A percentile compares a stretch with the other conserved stretches of the same genome.
phyloP scores from a whole-genome alignment of 1,139 yeast species.

The Taphrina pruni region DNA sequence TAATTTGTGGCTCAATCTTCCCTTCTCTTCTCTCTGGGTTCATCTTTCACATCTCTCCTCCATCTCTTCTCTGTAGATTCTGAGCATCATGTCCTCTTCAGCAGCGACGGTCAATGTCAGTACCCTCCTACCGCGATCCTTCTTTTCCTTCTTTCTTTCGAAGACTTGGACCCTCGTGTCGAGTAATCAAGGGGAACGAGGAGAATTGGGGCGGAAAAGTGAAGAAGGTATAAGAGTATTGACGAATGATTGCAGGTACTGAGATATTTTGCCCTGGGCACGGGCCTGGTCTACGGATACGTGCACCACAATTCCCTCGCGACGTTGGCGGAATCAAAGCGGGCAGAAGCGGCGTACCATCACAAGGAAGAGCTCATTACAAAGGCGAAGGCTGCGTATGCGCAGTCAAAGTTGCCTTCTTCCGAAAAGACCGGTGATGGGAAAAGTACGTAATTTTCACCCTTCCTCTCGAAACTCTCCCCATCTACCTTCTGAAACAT shows the following conservation, averaged over 20 bases:
- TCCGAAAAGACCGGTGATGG: conserved; percentile 55
- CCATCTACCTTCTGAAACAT: no score
- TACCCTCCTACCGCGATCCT: neutral
- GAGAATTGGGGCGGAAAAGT: no score
- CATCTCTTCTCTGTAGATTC: neutral
- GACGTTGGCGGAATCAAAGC: conserved; percentile 63
- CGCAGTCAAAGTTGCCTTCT: conserved; percentile 62
- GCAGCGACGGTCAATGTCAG: conserved; percentile 20
- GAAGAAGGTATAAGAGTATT: neutral
- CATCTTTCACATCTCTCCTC: neutral
- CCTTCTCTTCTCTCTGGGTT: neutral
- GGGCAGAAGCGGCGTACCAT: conserved; percentile 78
- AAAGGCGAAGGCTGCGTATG: conserved; percentile 70
- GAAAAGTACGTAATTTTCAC: conserved; percentile 30
- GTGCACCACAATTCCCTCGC: conserved; percentile 77
- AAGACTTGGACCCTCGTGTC: no score
- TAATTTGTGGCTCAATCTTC: no score
- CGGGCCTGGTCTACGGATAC: conserved; percentile 90
- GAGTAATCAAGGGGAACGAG: no score
- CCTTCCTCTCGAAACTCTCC: no score
- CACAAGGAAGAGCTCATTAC: conserved; percentile 91
- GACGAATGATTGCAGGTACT: conserved; percentile 60
- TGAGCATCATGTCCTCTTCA: conserved; percentile 11
- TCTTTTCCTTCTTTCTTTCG: neutral
- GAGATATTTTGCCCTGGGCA: conserved; percentile 90